Base-by-base conservation (phyloP, 306 rosid species). In the Trichosanthes cucumerina region DNA sequence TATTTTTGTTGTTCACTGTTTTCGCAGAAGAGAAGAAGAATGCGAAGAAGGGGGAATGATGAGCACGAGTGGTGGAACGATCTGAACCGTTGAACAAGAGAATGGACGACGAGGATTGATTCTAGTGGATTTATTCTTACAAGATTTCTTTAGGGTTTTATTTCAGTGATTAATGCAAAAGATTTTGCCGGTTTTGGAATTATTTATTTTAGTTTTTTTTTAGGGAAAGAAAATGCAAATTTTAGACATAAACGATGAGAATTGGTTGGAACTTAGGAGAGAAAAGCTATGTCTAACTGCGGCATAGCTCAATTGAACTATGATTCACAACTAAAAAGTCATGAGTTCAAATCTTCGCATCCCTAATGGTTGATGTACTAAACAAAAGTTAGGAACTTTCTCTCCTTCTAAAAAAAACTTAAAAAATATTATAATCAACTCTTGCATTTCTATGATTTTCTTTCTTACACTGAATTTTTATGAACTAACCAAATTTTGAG, bases 131-230 rank as follows among this genome's bases (percentile, higher is more conserved):
- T 76, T 81, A 81, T 82, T 86, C 82, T 86, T 85, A 74, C 84
- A 82, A 43, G n/a, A 78, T 23, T 15, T 81, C 19, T 86, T 81
- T 89, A 86, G 96, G 98, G 94, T 89, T 93, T 90, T 80, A 68
- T 85, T 78, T 81, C 80, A 62, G 77, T 56, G 83, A 84, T 81
- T 63, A 63, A 56, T 79, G 54, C 59, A 36, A 62, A n/a, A n/a
- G 71, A 31, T 68, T 71, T 79, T 77, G 59, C 43, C 38, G 12
- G 2, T 62, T 59, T 80, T 65, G 36, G 5, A 47, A 4, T 36
- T 71, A 26, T 14, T 2, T 2, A 12, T 41, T 9, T 23, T 66
- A 4, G 36, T 7, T 15, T 23, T 15, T 8, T 13, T 31, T 12
- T 33, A 1, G 4, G 0, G 31, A 74, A 50, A 74, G 5, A 50